Evolutionary conservation across 2,329 filamentous ascomycete species (phyloP).

Genomic region (Lachnellula cervina): DNA sequence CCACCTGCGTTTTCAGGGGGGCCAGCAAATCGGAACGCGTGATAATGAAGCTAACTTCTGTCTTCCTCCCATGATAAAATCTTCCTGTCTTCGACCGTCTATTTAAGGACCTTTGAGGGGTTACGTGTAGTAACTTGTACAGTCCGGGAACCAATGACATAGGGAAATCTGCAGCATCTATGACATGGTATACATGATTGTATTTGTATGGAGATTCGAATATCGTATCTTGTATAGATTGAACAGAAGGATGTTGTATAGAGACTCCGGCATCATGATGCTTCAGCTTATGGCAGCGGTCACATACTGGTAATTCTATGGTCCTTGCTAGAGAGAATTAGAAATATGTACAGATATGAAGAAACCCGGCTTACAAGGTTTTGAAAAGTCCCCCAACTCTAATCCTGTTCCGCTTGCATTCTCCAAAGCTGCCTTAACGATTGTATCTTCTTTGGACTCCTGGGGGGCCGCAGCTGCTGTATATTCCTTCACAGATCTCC

Average conservation of each 20-base stretch:
- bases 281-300: slow-evolving; percentile 77
- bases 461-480: slow-evolving; percentile 27
- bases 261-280: slow-evolving; percentile 69
- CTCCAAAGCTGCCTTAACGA: slow-evolving; percentile 38
- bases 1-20: slow-evolving; percentile 77
- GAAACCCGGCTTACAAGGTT: slow-evolving; percentile 8
- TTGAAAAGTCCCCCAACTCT: slow-evolving; percentile 11
- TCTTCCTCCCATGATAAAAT: slow-evolving; percentile 63
- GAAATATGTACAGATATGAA: neutral
- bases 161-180: slow-evolving; percentile 95
- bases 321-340: slow-evolving; percentile 14
- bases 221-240: slow-evolving; percentile 78
- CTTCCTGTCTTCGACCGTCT: slow-evolving; percentile 65
- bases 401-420: slow-evolving; percentile 14
- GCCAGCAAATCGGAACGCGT: slow-evolving; percentile 83
- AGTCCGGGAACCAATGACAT: slow-evolving; percentile 84
- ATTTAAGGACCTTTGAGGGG: slow-evolving; percentile 73
- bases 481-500: slow-evolving; percentile 48
- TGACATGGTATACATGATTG: slow-evolving; percentile 92
- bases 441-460: slow-evolving; percentile 37
- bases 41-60: slow-evolving; percentile 84
- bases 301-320: slow-evolving; percentile 59
- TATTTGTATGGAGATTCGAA: slow-evolving; percentile 82
- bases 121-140: slow-evolving; percentile 62
- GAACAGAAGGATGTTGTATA: slow-evolving; percentile 75